phyloP scores from a whole-genome alignment of 805 yeast species.

The Pachysolen tannophilus region DNA sequence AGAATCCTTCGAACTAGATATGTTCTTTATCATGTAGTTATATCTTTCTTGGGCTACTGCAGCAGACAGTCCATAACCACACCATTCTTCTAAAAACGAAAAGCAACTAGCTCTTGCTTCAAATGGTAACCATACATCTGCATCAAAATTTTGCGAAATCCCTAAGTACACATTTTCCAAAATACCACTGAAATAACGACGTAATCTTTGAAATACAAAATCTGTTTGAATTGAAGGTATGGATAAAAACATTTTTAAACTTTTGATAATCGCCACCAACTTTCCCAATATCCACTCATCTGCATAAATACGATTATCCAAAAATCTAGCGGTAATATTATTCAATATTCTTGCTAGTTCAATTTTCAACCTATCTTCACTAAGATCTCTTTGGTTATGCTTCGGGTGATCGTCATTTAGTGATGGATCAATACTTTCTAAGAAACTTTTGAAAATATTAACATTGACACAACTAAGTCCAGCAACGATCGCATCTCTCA shows the following conservation, averaged over 20 bases:
- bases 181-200: slow-evolving; percentile 79
- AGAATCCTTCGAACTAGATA: slow-evolving; percentile 25
- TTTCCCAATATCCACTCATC: slow-evolving; percentile 67
- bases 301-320: slow-evolving; percentile 37
- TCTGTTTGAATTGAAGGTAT: slow-evolving; percentile 50
- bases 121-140: slow-evolving; percentile 68
- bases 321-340: slow-evolving; percentile 58
- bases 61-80: slow-evolving; percentile 73
- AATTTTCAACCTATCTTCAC: slow-evolving; percentile 46
- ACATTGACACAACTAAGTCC: slow-evolving; percentile 88
- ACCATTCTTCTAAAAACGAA: slow-evolving; percentile 85
- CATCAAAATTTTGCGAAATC: slow-evolving; percentile 31
- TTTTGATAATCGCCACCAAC: slow-evolving; percentile 53
- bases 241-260: slow-evolving; percentile 48
- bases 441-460: slow-evolving; percentile 74
- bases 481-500: slow-evolving; percentile 80
- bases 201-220: slow-evolving; percentile 64
- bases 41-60: slow-evolving; percentile 61
- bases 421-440: slow-evolving; percentile 65
- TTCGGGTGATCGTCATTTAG: slow-evolving; percentile 32
- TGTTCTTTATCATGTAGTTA: slow-evolving; percentile 38
- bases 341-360: slow-evolving; percentile 73
- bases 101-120: slow-evolving; percentile 80
- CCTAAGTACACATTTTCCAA: slow-evolving; percentile 68
- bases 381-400: slow-evolving; percentile 17